Evolutionary conservation across 495 filamentous ascomycete species (phyloP).

Genomic region (Neurospora tetrasperma): DNA sequence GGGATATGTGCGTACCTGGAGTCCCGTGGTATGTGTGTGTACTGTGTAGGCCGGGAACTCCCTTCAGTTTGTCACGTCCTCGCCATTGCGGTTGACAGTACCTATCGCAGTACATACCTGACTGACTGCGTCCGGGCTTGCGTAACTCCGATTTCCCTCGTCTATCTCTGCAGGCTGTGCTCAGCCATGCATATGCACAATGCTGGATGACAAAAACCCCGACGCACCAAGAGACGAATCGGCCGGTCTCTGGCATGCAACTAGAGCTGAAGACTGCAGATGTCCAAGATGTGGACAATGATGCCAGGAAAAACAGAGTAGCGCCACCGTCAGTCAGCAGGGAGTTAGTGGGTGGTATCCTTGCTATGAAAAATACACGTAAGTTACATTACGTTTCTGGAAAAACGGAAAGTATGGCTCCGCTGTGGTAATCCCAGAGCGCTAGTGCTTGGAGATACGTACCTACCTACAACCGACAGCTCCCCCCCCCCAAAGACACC

Average conservation of each 20-base stretch:
- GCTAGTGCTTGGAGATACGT: neutral
- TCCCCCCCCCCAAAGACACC: neutral
- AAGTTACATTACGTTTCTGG: neutral
- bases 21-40: neutral
- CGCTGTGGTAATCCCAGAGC: constrained; percentile 1
- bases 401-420: constrained; percentile 7
- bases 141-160: neutral
- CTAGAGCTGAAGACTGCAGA: constrained; percentile 39
- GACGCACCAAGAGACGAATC: constrained; percentile 26
- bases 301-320: constrained; percentile 10
- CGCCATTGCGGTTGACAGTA: neutral
- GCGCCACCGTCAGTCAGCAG: constrained; percentile 21
- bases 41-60: neutral
- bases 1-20: neutral
- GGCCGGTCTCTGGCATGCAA: constrained; percentile 21
- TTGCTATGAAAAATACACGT: neutral
- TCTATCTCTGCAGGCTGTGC: constrained; percentile 30
- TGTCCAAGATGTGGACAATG: constrained; percentile 13
- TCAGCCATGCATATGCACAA: constrained; percentile 34
- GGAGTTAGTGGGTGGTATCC: constrained; percentile 8
- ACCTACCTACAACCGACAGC: neutral
- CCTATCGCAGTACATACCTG: neutral
- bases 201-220: constrained; percentile 24
- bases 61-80: neutral
- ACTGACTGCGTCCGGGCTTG: neutral